These are phyloP conservation scores for Aquilaria sinensis DNA, from an alignment of 345 rosid species.

Conservation along the genomic window DNA sequence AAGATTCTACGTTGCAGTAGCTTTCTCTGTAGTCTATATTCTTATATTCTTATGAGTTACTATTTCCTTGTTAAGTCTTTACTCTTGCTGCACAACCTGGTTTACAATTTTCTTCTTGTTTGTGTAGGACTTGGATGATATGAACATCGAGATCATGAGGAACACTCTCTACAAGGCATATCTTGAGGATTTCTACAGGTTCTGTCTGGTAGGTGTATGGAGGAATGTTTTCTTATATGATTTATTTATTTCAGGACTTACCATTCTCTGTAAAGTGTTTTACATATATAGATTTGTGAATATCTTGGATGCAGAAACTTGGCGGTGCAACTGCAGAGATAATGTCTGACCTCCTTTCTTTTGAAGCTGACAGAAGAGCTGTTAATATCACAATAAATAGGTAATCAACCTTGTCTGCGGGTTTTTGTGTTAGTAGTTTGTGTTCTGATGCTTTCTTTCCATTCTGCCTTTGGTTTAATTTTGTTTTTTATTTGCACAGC, in stretches of 20 bases:
- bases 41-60: background rate
- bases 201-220: constrained; percentile 72
- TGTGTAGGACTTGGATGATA: constrained; percentile 88
- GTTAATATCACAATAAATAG: constrained; percentile 94
- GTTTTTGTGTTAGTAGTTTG: background rate
- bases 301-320: constrained; percentile 53
- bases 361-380: constrained; percentile 98
- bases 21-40: background rate
- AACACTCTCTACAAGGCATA: constrained; percentile 94
- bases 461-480: constrained; percentile 3
- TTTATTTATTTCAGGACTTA: background rate
- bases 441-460: background rate
- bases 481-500: constrained; percentile 30
- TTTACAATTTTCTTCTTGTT: background rate
- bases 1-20: background rate
- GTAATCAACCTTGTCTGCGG: constrained; percentile 21
- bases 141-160: constrained; percentile 97
- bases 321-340: constrained; percentile 98
- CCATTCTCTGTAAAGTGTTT: background rate
- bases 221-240: constrained; percentile 3
- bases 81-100: no score
- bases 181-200: constrained; percentile 94
- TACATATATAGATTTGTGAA: constrained; percentile 7
- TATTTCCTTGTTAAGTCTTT: background rate
- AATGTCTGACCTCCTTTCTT: constrained; percentile 96